phyloP scores from a whole-genome alignment of 78 protist genomes.

The Dictyostelium citrinum region DNA sequence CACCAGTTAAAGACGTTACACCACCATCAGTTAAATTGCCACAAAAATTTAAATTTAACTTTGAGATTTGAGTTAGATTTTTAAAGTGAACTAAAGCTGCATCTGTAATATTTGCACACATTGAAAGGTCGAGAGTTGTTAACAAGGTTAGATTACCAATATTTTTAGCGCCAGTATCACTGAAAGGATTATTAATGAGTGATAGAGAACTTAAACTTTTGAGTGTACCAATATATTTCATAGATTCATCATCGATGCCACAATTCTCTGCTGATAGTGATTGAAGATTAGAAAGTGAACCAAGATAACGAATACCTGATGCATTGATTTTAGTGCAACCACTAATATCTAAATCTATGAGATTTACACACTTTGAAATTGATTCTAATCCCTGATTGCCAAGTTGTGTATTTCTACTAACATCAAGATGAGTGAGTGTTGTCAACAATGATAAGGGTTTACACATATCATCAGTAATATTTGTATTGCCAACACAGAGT shows the following conservation, averaged over 20 bases:
- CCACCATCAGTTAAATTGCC: conserved; percentile 44
- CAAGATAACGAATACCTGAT: not conserved
- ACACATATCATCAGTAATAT: conserved; percentile 1
- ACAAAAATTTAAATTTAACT: conserved; percentile 62
- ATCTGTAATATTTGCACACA: conserved; percentile 56
- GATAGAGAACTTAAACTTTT: conserved; percentile 5
- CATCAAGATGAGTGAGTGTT: conserved; percentile 18
- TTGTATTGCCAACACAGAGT: not conserved
- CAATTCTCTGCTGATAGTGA: conserved; percentile 28
- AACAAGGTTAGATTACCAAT: conserved; percentile 14
- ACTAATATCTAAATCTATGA: conserved; percentile 21
- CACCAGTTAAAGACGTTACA: conserved; percentile 41
- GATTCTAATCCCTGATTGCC: not conserved
- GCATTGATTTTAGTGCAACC: conserved; percentile 1
- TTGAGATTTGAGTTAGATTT: conserved; percentile 49
- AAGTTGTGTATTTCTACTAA: conserved; percentile 10
- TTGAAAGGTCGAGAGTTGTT: conserved; percentile 44
- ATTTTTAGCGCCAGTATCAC: conserved; percentile 41
- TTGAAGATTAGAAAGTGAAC: not conserved
- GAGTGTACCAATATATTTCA: conserved; percentile 22
- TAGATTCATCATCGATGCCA: conserved; percentile 3
- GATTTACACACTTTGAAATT: not conserved
- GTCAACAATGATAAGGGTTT: not conserved
- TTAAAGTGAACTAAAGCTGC: conserved; percentile 12
- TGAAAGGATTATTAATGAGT: conserved; percentile 49